A percentile compares a stretch with the other conserved stretches of the same genome.
Conservation (phyloP, 1,284 basidiomycete genomes). For the Vanrija sp. region DNA sequence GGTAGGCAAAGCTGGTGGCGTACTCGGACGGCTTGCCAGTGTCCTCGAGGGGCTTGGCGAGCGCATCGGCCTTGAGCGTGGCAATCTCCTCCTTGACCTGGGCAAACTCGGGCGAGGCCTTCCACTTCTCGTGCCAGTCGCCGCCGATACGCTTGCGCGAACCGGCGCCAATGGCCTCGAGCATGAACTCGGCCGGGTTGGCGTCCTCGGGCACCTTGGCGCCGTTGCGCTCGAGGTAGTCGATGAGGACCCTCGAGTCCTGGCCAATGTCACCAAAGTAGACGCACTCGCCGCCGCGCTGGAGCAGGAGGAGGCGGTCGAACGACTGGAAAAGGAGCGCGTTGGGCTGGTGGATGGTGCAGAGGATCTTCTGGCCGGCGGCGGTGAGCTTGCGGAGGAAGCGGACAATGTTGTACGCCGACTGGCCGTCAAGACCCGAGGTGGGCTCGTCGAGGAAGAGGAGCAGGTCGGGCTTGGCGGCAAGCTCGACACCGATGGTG, state of each 20-base stretch:
- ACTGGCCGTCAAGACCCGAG: conserved; percentile 58
- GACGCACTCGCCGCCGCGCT: conserved; percentile 48
- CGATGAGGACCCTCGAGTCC: conserved; percentile 53
- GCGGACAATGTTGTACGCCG: conserved; percentile 56
- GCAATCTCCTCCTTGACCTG: conserved; percentile 48
- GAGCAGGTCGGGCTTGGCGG: conserved; percentile 57
- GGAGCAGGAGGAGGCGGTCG: conserved; percentile 55
- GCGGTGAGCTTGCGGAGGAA: conserved; percentile 56
- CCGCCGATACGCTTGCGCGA: conserved; percentile 59
- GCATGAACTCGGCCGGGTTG: conserved; percentile 55
- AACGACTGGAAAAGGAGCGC: conserved; percentile 56
- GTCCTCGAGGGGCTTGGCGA: conserved; percentile 43
- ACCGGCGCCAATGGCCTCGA: conserved; percentile 68
- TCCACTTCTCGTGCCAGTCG: conserved; percentile 76
- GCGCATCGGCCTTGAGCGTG: conserved; percentile 51
- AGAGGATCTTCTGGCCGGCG: conserved; percentile 60
- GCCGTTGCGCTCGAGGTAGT: conserved; percentile 56
- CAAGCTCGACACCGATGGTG: conserved; percentile 60
- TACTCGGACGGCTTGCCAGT: conserved; percentile 30
- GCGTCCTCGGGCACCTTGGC: conserved; percentile 53
- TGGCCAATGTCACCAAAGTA: conserved; percentile 55
- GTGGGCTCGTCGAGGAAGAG: conserved; percentile 58
- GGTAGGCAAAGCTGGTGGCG: conserved; percentile 70
- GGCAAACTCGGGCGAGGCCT: conserved; percentile 51
- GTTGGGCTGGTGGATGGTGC: conserved; percentile 51